phyloP scores from a whole-genome alignment of 2,329 filamentous ascomycete genomes.

The Penicillium sclerotiorum region DNA sequence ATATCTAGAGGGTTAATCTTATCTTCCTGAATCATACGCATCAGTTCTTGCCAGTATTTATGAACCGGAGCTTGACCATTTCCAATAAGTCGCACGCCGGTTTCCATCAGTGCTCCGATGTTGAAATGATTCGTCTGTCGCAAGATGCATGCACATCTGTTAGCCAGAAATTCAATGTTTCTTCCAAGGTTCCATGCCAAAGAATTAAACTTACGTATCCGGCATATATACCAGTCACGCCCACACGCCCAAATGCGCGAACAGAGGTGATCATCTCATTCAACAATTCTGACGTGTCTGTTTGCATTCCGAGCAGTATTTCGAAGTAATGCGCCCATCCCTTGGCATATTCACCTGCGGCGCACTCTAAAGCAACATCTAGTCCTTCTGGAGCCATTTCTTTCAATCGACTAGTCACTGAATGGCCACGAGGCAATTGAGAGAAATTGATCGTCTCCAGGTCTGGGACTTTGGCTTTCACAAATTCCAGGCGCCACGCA shows the following conservation, averaged over 20 bases:
- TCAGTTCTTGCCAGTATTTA: constrained; percentile 76
- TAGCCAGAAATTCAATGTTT: neutral
- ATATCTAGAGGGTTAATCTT: constrained; percentile 75
- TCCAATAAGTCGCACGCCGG: constrained; percentile 73
- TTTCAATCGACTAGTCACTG: constrained; percentile 72
- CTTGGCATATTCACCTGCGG: constrained; percentile 65
- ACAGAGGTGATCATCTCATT: constrained; percentile 60
- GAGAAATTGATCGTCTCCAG: constrained; percentile 71
- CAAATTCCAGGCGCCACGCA: constrained; percentile 65
- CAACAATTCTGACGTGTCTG: constrained; percentile 71
- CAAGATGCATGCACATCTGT: neutral
- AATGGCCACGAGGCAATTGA: constrained; percentile 62
- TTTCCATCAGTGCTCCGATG: constrained; percentile 79
- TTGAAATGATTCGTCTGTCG: constrained; percentile 69
- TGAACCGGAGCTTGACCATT: constrained; percentile 73
- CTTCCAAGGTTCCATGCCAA: neutral
- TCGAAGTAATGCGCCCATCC: constrained; percentile 64
- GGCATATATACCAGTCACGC: constrained; percentile 73
- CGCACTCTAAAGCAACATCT: constrained; percentile 72
- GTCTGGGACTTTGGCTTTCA: constrained; percentile 66
- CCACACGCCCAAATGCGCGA: constrained; percentile 64
- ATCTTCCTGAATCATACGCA: constrained; percentile 66
- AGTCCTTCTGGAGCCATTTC: constrained; percentile 73
- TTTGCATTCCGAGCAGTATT: constrained; percentile 69
- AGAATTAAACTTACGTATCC: constrained; percentile 24